phyloP scores from a whole-genome alignment of 352 stramenopile genomes.

The Globisporangium uncinulatum region DNA sequence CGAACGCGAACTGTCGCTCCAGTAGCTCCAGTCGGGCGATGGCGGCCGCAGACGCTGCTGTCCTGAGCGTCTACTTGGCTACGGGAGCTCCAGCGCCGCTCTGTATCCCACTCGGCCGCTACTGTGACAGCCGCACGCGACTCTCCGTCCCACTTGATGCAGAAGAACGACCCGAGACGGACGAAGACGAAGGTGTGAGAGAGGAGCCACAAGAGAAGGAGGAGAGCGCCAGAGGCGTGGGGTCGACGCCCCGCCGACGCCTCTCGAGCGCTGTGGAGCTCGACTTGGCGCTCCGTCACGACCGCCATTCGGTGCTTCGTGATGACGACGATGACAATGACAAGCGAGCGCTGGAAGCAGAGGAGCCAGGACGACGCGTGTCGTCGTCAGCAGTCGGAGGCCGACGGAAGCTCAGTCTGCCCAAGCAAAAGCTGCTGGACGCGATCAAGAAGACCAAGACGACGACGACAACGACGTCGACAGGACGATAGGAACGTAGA shows the following conservation, averaged over 20 bases:
- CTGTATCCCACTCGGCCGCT: constrained; percentile 22
- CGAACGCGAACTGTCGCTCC: constrained; percentile 32
- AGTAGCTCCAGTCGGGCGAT: constrained; percentile 17
- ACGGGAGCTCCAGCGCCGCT: constrained; percentile 33
- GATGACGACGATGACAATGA: constrained; percentile 11
- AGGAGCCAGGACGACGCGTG: background rate
- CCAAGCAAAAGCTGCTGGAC: constrained; percentile 65
- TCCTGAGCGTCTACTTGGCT: constrained; percentile 46
- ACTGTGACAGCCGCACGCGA: background rate
- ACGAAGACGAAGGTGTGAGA: constrained; percentile 7
- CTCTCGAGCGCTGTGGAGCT: constrained; percentile 49
- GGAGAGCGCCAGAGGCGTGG: background rate
- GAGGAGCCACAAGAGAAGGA: constrained; percentile 1
- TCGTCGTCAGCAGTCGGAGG: background rate
- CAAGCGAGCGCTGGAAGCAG: constrained; percentile 4
- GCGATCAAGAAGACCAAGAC: constrained; percentile 49
- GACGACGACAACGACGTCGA: constrained; percentile 1
- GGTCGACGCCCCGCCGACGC: constrained; percentile 41
- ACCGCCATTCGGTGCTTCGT: constrained; percentile 12
- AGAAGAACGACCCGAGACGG: constrained; percentile 4
- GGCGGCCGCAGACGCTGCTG: constrained; percentile 33
- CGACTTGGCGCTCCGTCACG: constrained; percentile 23
- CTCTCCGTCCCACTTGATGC: background rate
- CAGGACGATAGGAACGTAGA: background rate
- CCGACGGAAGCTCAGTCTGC: constrained; percentile 34